Evolutionary conservation across 2,329 filamentous ascomycete species (phyloP), one percentile per base, ranked within the genome.

Genomic region (Fusarium devonianum): DNA sequence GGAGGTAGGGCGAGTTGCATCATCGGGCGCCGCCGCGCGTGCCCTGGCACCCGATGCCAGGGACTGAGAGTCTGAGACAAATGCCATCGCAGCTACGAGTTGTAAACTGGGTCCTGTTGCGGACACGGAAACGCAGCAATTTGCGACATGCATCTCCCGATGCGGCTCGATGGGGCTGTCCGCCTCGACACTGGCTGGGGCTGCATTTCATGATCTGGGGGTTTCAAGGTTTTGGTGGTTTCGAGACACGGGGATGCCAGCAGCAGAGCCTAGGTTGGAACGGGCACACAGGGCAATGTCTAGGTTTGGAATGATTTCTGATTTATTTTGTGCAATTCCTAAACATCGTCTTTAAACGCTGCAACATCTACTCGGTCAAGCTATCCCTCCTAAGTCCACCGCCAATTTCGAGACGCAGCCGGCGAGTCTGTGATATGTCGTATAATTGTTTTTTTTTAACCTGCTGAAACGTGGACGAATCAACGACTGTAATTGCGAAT

Each of bases 71-170:
- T 40, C 34, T 38, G 42, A 57, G 42, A 56, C 53, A 40, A 30
- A 34, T 12, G 10, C 21, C 18, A 32, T 32, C 17, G 23, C 32
- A 29, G 25, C 16, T 32, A 19, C 32, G 22, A 11, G 36, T 39
- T 35, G 22, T 14, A 5, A 8, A 49, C 35, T 36, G 46, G n/a
- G n/a, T 23, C 26, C 40, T 52, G 14, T 11, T 13, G 13, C 30
- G 17, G 22, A 30, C 22, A 41, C 23, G 40, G 33, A 36, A 25
- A n/a, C 12, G 29, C 26, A 30, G 21, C 21, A 55, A 43, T 29
- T 19, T 40, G 44, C 49, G 55, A 58, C 50, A 30, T 48, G 55
- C 54, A 56, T 39, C 14, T 43, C n/a, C 35, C 29, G 23, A 28
- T 41, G 43, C 23, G 13, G 22, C 36, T 16, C 3, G 11, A 23